phyloP scores from a whole-genome alignment of 768 basidiomycete species.

The Lactarius hatsudake region DNA sequence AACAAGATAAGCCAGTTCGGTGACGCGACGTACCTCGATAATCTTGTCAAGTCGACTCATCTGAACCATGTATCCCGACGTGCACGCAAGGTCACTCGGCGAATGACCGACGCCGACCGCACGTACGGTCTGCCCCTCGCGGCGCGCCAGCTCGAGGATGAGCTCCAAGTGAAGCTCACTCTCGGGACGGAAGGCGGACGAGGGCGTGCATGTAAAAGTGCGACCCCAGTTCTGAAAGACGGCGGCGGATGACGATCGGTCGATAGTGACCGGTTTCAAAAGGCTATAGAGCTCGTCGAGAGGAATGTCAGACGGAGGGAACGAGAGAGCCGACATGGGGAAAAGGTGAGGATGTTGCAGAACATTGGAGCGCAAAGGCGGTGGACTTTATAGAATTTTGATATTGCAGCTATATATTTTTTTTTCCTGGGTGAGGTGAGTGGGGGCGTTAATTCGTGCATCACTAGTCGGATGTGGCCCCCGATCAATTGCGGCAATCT shows the following conservation, averaged over 20 bases:
- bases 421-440: neutral
- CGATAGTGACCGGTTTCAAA: slow-evolving; percentile 55
- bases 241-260: slow-evolving; percentile 39
- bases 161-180: slow-evolving; percentile 64
- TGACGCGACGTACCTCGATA: slow-evolving; percentile 60
- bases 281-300: slow-evolving; percentile 48
- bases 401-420: slow-evolving; percentile 1
- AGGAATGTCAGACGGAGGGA: slow-evolving; percentile 40
- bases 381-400: slow-evolving; percentile 20
- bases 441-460: slow-evolving; percentile 4
- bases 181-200: slow-evolving; percentile 73
- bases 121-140: slow-evolving; percentile 68
- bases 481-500: slow-evolving; percentile 27
- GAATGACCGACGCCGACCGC: slow-evolving; percentile 90
- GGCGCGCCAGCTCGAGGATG: slow-evolving; percentile 76
- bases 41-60: slow-evolving; percentile 70
- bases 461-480: slow-evolving; percentile 16
- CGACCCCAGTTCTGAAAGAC: slow-evolving; percentile 84
- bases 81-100: slow-evolving; percentile 92
- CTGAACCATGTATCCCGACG: slow-evolving; percentile 79
- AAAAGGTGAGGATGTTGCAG: neutral
- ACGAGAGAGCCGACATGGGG: slow-evolving; percentile 24
- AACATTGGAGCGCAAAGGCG: neutral
- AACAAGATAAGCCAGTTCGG: slow-evolving; percentile 22
- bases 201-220: slow-evolving; percentile 69